Conservation (phyloP, 805 yeast genomes). For the Limtongia smithiae region DNA sequence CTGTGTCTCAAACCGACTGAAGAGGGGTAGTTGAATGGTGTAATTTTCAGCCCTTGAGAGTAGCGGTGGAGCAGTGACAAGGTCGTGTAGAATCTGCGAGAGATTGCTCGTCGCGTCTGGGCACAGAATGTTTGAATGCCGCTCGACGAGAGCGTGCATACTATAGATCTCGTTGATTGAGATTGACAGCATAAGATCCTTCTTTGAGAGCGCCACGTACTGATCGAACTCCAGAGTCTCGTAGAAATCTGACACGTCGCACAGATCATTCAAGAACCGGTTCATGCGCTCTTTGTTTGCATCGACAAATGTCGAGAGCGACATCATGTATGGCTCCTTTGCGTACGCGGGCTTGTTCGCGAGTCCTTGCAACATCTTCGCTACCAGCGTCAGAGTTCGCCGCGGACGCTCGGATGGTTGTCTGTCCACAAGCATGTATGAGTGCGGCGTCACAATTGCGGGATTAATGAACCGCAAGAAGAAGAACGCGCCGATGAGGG, state of each 20-base stretch:
- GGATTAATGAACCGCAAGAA: conserved; percentile 82
- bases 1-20: conserved; percentile 37
- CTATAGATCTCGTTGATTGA: conserved; percentile 38
- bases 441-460: conserved; percentile 83
- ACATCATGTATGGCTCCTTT: conserved; percentile 45
- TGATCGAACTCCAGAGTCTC: conserved; percentile 41
- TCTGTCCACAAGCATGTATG: conserved; percentile 42
- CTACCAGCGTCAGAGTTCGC: conserved; percentile 70
- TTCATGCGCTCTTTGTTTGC: conserved; percentile 34
- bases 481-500: conserved; percentile 74
- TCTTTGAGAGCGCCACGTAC: conserved; percentile 39
- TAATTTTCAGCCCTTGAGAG: conserved; percentile 35
- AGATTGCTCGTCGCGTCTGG: conserved; percentile 28
- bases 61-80: conserved; percentile 36
- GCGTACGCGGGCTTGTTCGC: conserved; percentile 74
- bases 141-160: conserved; percentile 38
- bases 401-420: conserved; percentile 45
- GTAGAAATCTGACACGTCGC: conserved; percentile 42
- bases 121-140: conserved; percentile 30
- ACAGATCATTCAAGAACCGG: conserved; percentile 37
- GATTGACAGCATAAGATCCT: conserved; percentile 36
- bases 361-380: conserved; percentile 78
- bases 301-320: conserved; percentile 33
- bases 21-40: conserved; percentile 36
- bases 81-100: conserved; percentile 31